Evolutionary conservation across 1,139 yeast species (phyloP).

Genomic region (Magnusiomyces sp.): DNA sequence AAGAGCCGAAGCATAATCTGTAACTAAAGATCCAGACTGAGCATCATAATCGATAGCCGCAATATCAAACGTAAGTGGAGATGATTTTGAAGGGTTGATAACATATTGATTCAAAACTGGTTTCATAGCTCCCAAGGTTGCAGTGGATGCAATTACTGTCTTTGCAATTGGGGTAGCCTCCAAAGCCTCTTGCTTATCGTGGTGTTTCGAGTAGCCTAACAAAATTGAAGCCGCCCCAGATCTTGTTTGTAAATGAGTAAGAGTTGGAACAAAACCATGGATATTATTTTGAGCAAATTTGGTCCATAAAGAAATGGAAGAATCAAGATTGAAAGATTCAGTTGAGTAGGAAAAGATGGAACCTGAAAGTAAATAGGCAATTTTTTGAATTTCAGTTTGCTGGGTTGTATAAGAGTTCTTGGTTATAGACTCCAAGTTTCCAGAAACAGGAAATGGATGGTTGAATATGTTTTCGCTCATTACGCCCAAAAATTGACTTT

Average conservation of each 20-base stretch:
- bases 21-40: constrained; percentile 42
- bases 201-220: constrained; percentile 51
- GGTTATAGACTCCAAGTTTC: constrained; percentile 20
- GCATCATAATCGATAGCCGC: constrained; percentile 65
- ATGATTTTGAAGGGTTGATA: constrained; percentile 21
- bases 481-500: background rate
- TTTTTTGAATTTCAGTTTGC: constrained; percentile 54
- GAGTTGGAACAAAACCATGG: constrained; percentile 47
- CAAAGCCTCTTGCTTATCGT: no score
- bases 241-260: constrained; percentile 62
- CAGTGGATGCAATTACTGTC: constrained; percentile 55
- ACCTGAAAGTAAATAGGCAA: constrained; percentile 53
- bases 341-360: constrained; percentile 68
- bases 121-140: constrained; percentile 60
- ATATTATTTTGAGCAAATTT: constrained; percentile 42
- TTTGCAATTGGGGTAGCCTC: constrained; percentile 21
- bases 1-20: constrained; percentile 62
- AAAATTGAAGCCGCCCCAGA: constrained; percentile 78
- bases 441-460: constrained; percentile 19
- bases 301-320: constrained; percentile 53
- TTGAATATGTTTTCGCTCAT: constrained; percentile 9
- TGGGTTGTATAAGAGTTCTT: constrained; percentile 39
- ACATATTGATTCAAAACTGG: constrained; percentile 41
- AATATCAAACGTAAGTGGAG: constrained; percentile 54
- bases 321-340: constrained; percentile 51